Conservation (phyloP, 2,329 filamentous ascomycete species). For the Aplosporella prunicola region DNA sequence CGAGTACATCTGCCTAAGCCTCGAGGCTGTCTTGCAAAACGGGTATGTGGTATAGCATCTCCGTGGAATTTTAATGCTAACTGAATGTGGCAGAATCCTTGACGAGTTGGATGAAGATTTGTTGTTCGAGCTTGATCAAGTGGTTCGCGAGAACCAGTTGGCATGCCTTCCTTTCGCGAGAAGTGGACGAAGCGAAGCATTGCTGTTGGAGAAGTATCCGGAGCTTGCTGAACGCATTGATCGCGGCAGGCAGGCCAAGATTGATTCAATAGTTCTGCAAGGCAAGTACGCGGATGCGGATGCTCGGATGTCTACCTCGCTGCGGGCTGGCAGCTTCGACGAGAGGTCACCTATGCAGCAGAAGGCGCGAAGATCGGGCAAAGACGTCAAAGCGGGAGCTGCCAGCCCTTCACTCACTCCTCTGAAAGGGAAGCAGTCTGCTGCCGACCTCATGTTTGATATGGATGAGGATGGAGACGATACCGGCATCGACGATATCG, state of each 20-base stretch:
- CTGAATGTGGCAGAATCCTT: slow-evolving; percentile 45
- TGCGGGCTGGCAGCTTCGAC: slow-evolving; percentile 56
- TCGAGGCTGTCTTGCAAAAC: slow-evolving; percentile 88
- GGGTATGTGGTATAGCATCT: slow-evolving; percentile 45
- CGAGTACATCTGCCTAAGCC: slow-evolving; percentile 83
- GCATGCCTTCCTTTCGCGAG: slow-evolving; percentile 67
- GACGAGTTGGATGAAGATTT: slow-evolving; percentile 79
- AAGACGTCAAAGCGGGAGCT: slow-evolving; percentile 37
- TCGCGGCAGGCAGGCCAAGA: slow-evolving; percentile 57
- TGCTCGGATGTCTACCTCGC: slow-evolving; percentile 50
- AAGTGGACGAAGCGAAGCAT: slow-evolving; percentile 59
- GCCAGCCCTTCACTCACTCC: slow-evolving; percentile 58
- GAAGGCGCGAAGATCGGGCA: slow-evolving; percentile 21
- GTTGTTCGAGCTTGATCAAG: slow-evolving; percentile 67
- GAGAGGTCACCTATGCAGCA: slow-evolving; percentile 32
- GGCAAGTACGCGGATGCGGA: slow-evolving; percentile 56
- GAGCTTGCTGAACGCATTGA: slow-evolving; percentile 55
- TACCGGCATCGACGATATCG: slow-evolving; percentile 4
- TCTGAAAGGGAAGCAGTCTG: slow-evolving; percentile 58
- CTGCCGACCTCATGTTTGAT: slow-evolving; percentile 75
- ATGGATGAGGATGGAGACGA: slow-evolving; percentile 71
- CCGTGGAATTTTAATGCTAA: slow-evolving; percentile 13
- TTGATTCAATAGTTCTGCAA: slow-evolving; percentile 68
- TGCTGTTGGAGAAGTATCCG: slow-evolving; percentile 56
- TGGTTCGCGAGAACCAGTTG: slow-evolving; percentile 75